Base-by-base conservation (phyloP, 2,329 filamentous ascomycete species). In the Pseudogymnoascus destructans region DNA sequence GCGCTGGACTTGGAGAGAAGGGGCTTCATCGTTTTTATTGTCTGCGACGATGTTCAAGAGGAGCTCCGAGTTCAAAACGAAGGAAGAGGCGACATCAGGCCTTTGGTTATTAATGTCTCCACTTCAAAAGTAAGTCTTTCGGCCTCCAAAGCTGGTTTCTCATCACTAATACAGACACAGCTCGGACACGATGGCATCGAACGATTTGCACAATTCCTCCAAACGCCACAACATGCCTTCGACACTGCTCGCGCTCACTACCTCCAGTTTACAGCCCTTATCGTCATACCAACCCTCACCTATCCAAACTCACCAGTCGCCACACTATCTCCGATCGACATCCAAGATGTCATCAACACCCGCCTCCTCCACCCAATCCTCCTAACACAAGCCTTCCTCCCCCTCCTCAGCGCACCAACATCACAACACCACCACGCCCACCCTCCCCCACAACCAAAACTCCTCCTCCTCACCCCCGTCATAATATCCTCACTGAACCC, bases 11-110 rank as follows among this genome's bases (percentile, higher is more conserved):
- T 98, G 64, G 93, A 97, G 73, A 79, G 90, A 60, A 82, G 90
- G 63, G 93, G 93, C 3, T 97, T 95, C 70, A 87, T 97, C 61
- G 89, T 97, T 59, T 98, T 90, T 70, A 78, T 98, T 61, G 87
- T 95, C 0, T 92, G 90, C 66, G 86, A 83, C 63, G 89, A 83
- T n/a, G 74, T 84, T 60, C 88, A 95, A 66, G 92, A 97, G 64
- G 90, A 97, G 70, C 77, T 84, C 33, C 74, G 86, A 62, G 84
- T 97, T 11, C 81, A 88, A 61, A 79, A 81, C 61, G 81, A 95
- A 70, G 79, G 84, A n/a, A 79, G 89, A 61, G 77, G 83, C 5
- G 93, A 97, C 68, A 86, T 97, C 63, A 81, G 86, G 62, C 84
- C 92, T 6, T 73, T 98, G 59, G 82, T 82, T 68, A 79, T 97